Conservation (phyloP, 108 stramenopile species). For the Nitzschia palea region DNA sequence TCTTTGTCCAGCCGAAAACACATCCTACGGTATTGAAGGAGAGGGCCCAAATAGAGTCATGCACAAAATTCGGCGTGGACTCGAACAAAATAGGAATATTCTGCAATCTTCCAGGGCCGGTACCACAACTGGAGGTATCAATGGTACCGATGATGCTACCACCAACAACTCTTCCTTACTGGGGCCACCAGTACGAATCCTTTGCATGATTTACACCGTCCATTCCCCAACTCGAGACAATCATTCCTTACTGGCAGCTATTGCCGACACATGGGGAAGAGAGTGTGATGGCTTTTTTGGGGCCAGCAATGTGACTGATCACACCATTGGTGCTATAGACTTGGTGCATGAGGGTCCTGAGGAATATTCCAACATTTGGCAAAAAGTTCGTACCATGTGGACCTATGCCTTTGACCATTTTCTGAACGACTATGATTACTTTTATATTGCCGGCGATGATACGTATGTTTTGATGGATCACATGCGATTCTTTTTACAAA, state of each 20-base stretch:
- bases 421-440: constrained; percentile 76
- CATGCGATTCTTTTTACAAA: background rate
- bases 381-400: constrained; percentile 83
- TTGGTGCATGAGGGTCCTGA: constrained; percentile 71
- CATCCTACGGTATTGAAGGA: background rate
- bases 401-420: constrained; percentile 67
- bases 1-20: background rate
- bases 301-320: constrained; percentile 59
- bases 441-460: constrained; percentile 80
- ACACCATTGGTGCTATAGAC: constrained; percentile 44
- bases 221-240: background rate
- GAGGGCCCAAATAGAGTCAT: background rate
- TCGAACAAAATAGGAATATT: background rate
- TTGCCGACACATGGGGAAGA: constrained; percentile 40
- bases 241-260: background rate
- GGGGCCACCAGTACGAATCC: background rate
- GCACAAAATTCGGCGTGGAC: background rate
- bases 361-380: constrained; percentile 88
- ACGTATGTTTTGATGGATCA: constrained; percentile 36
- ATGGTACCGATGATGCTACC: too few species aligned
- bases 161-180: too few species aligned
- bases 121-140: too few species aligned
- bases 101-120: too few species aligned
- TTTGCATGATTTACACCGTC: constrained; percentile 13
- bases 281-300: constrained; percentile 80